A percentile compares a stretch with the other conserved stretches of the same genome.
Evolutionary conservation across 1,139 yeast species (phyloP).

Genomic region (Taiozyma onychis): DNA sequence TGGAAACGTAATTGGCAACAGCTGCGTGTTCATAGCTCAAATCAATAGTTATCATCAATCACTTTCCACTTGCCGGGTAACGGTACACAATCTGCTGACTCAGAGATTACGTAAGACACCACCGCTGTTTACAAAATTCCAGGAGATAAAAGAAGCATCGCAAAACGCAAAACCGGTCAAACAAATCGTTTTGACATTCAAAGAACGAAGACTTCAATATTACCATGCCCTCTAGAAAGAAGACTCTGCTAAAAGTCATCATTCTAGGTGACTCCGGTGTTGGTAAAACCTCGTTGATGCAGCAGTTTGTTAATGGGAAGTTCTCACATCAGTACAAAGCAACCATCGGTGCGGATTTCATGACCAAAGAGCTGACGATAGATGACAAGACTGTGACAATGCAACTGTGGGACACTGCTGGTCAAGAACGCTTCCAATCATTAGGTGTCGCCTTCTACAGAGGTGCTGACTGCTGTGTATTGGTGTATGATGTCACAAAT

Average conservation of each 20-base stretch:
- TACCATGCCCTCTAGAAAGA: slow-evolving; percentile 83
- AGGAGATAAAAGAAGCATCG: background rate
- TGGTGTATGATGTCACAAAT: slow-evolving; percentile 92
- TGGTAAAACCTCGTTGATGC: slow-evolving; percentile 94
- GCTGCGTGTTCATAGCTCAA: background rate
- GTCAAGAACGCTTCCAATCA: slow-evolving; percentile 95
- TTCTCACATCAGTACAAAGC: slow-evolving; percentile 96
- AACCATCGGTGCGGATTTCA: slow-evolving; percentile 95
- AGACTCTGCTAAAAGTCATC: slow-evolving; percentile 87
- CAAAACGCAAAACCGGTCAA: background rate
- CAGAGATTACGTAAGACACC: background rate
- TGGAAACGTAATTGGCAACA: background rate
- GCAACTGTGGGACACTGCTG: slow-evolving; percentile 99
- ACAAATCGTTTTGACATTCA: background rate
- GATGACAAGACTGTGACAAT: slow-evolving; percentile 78
- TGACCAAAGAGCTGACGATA: slow-evolving; percentile 81
- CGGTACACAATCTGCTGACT: background rate
- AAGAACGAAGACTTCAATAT: background rate
- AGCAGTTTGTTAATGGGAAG: slow-evolving; percentile 92
- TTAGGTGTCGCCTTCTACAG: slow-evolving; percentile 96
- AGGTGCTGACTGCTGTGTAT: slow-evolving; percentile 97
- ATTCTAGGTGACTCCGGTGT: slow-evolving; percentile 97
- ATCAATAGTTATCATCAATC: too few relatives aligned
- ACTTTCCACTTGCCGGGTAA: background rate
- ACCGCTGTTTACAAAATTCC: background rate